Base-by-base conservation (phyloP, 2,329 filamentous ascomycete species). In the Diaporthe vaccinii region DNA sequence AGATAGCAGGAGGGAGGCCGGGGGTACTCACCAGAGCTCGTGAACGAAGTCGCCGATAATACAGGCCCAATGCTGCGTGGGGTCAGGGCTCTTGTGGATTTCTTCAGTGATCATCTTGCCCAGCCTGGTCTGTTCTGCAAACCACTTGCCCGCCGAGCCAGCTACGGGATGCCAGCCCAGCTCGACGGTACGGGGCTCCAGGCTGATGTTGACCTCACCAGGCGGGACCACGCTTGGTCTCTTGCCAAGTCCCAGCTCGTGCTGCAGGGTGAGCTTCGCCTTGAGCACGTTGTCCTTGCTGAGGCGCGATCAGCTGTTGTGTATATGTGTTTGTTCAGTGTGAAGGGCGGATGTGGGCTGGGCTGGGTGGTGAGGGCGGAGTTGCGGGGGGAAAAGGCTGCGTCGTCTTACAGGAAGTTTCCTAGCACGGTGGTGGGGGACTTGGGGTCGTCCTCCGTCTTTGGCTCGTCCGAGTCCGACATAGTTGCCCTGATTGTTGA, bases 61-160 rank as follows among this genome's bases (percentile, higher is more conserved):
- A 1, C 91, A 87, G 3, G 88, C 89, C 89, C 89, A 91, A 78
- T 91, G 89, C 81, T 91, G 89, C 5, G 89, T 90, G 4, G 89
- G 89, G 78, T 91, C 89, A 0, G 89, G 89, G 76, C 89, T 90
- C 74, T 83, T 85, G 78, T 89, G 86, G 72, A 89, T 87, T 77
- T 86, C 87, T 61, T 89, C 87, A 0, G 88, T 90, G 75, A 91
- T 91, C 83, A 89, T 83, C 81, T 87, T 88, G 3, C 89, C 89
- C 31, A 91, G 79, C 0, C 87, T 86, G 0, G 89, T 90, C 78
- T 88, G 83, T 72, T 91, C 89, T 20, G 89, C 89, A 69, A 91
- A 88, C 89, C 89, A 91, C 78, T 89, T 90, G 55, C 89, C 89
- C 0, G 87, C 88, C 25, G 88, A 82, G 0, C 89, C 89, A 22